Percentiles rank a stretch among this genome's conserved stretches.
Evolutionary conservation across 2,329 filamentous ascomycete genomes (phyloP).

Genomic region (Didymella glomerata): DNA sequence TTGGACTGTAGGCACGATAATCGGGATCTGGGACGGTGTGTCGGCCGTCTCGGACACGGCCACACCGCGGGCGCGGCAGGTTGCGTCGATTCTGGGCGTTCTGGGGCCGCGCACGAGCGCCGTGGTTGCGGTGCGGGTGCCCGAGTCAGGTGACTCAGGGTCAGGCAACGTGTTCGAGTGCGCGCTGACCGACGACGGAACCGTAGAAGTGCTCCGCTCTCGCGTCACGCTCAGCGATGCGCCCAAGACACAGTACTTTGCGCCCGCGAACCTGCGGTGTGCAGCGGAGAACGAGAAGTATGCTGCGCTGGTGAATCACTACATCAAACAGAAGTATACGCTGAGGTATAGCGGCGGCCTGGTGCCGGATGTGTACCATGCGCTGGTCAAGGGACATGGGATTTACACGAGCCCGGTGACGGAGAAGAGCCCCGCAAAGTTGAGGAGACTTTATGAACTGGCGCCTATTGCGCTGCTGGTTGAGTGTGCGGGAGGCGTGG

Average conservation of each 20-base stretch:
- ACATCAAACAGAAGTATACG: slow-evolving; percentile 64
- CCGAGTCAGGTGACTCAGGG: slow-evolving; percentile 37
- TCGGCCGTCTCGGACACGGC: slow-evolving; percentile 33
- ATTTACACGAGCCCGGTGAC: slow-evolving; percentile 68
- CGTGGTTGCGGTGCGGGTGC: slow-evolving; percentile 62
- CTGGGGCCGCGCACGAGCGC: slow-evolving; percentile 53
- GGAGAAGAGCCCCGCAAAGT: slow-evolving; percentile 61
- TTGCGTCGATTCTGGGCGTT: slow-evolving; percentile 47
- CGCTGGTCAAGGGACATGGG: slow-evolving; percentile 68
- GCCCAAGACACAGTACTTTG: slow-evolving; percentile 66
- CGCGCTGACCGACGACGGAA: slow-evolving; percentile 49
- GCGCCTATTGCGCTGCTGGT: slow-evolving; percentile 67
- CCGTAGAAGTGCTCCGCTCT: slow-evolving; percentile 55
- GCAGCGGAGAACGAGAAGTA: slow-evolving; percentile 63
- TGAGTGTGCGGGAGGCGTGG: slow-evolving; percentile 67
- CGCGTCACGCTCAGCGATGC: slow-evolving; percentile 51
- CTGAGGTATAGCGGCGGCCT: slow-evolving; percentile 68
- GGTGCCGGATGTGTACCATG: slow-evolving; percentile 68
- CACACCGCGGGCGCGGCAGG: slow-evolving; percentile 31
- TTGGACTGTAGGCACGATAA: slow-evolving; percentile 62
- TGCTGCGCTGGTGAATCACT: slow-evolving; percentile 59
- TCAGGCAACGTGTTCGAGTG: slow-evolving; percentile 62
- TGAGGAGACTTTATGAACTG: slow-evolving; percentile 67
- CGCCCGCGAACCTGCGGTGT: slow-evolving; percentile 68
- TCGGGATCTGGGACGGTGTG: slow-evolving; percentile 62